Conservation (phyloP, 1,284 basidiomycete genomes). For the Phlebopus sp. region DNA sequence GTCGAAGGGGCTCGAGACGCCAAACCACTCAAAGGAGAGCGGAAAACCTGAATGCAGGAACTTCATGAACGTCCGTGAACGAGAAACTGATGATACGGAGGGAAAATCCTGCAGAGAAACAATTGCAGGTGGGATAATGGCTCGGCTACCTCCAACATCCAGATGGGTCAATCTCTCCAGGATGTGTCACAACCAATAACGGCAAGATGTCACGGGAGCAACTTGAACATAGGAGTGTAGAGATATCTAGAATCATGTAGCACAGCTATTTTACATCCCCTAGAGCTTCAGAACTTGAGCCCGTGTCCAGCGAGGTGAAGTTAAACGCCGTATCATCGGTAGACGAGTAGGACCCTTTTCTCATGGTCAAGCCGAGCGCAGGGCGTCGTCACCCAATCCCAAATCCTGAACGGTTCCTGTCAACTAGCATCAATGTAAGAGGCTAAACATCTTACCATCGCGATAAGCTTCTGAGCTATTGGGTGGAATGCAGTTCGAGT, state of each 20-base stretch:
- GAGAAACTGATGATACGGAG: neutral
- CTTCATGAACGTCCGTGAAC: slow-evolving; percentile 8
- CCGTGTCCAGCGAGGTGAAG: too few relatives aligned
- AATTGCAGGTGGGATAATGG: too few relatives aligned
- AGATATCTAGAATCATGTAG: too few relatives aligned
- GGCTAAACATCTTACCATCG: slow-evolving; percentile 50
- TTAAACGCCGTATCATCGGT: too few relatives aligned
- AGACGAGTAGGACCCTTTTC: too few relatives aligned
- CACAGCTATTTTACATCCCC: too few relatives aligned
- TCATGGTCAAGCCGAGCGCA: neutral
- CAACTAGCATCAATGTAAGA: neutral
- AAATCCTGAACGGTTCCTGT: slow-evolving; percentile 19
- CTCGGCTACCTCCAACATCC: too few relatives aligned
- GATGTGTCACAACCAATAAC: too few relatives aligned
- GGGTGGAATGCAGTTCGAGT: slow-evolving; percentile 69
- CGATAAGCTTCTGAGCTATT: slow-evolving; percentile 72
- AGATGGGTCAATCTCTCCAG: too few relatives aligned
- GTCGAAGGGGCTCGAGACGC: slow-evolving; percentile 49
- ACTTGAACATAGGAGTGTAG: too few relatives aligned
- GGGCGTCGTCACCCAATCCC: slow-evolving; percentile 6
- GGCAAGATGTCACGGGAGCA: too few relatives aligned
- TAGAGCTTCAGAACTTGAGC: too few relatives aligned
- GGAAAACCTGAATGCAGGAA: slow-evolving; percentile 1
- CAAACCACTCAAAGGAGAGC: slow-evolving; percentile 23
- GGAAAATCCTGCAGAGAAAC: neutral